Conservation (phyloP, 2,329 filamentous ascomycete species). For the Xylariales sp. region DNA sequence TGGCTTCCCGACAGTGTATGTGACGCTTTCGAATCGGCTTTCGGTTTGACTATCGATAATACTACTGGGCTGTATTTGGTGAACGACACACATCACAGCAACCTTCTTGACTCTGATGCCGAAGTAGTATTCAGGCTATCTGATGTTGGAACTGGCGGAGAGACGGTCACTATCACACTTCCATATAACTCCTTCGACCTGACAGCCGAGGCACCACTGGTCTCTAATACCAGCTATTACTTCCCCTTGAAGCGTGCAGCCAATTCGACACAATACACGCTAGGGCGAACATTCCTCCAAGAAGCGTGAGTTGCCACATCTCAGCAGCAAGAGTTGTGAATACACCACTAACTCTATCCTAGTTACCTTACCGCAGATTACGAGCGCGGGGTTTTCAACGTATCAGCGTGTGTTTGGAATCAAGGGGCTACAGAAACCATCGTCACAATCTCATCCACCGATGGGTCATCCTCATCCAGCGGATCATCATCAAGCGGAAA, state of each 20-base stretch:
- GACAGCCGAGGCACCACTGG: slow-evolving; percentile 22
- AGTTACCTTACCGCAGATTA: slow-evolving; percentile 34
- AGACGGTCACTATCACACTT: slow-evolving; percentile 23
- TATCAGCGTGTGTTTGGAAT: slow-evolving; percentile 30
- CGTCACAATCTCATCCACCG: slow-evolving; percentile 18
- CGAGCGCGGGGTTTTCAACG: slow-evolving; percentile 33
- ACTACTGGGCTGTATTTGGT: slow-evolving; percentile 26
- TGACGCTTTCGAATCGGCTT: slow-evolving; percentile 27
- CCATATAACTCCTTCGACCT: slow-evolving; percentile 29
- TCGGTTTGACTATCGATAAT: slow-evolving; percentile 23
- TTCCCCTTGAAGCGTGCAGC: slow-evolving; percentile 29
- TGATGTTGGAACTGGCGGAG: slow-evolving; percentile 25
- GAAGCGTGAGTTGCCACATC: slow-evolving; percentile 23
- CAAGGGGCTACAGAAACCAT: slow-evolving; percentile 26
- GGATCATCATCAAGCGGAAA: neutral
- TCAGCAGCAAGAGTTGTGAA: neutral
- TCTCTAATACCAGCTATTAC: slow-evolving; percentile 23
- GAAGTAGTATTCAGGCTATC: slow-evolving; percentile 28
- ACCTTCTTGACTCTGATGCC: slow-evolving; percentile 23
- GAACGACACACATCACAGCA: slow-evolving; percentile 27
- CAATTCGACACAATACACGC: slow-evolving; percentile 27
- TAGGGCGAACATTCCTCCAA: slow-evolving; percentile 29
- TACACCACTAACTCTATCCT: slow-evolving; percentile 5
- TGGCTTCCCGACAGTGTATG: slow-evolving; percentile 28
- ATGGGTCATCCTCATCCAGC: neutral